Conservation (phyloP, 768 basidiomycete genomes). For the Aureoboletus auriporus region DNA sequence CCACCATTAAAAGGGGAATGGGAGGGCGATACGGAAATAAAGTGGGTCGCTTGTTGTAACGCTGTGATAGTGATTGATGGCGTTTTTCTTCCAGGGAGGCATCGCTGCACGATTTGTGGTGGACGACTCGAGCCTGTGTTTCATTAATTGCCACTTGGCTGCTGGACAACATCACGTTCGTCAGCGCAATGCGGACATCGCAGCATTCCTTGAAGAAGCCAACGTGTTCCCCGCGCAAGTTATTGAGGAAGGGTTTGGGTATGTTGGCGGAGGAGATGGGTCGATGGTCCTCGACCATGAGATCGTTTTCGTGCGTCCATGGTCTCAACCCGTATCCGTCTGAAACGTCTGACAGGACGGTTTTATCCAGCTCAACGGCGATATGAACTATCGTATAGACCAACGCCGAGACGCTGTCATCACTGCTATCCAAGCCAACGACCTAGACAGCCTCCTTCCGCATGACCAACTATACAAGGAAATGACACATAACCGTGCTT, state of each 20-base stretch:
- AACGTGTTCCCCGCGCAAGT: slow-evolving; percentile 54
- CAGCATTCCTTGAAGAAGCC: slow-evolving; percentile 82
- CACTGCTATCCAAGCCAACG: slow-evolving; percentile 61
- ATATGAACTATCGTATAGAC: slow-evolving; percentile 98
- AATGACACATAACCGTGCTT: slow-evolving; percentile 81
- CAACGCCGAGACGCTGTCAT: slow-evolving; percentile 82
- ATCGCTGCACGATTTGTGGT: slow-evolving; percentile 88
- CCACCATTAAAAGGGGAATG: slow-evolving; percentile 88
- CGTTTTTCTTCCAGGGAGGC: slow-evolving; percentile 57
- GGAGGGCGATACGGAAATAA: slow-evolving; percentile 94
- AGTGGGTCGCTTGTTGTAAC: slow-evolving; percentile 38
- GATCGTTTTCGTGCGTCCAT: slow-evolving; percentile 65
- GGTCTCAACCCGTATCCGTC: not conserved
- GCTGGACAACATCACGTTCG: slow-evolving; percentile 84
- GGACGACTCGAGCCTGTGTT: slow-evolving; percentile 90
- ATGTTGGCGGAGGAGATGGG: slow-evolving; percentile 89
- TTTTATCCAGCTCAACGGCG: slow-evolving; percentile 69
- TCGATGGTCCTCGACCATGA: slow-evolving; percentile 94
- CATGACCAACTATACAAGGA: slow-evolving; percentile 92
- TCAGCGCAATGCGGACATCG: slow-evolving; percentile 82
- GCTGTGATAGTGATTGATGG: not conserved
- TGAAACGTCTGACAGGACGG: not conserved
- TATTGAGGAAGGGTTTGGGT: slow-evolving; percentile 57
- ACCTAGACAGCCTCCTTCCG: slow-evolving; percentile 55
- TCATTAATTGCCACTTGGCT: slow-evolving; percentile 97